Evolutionary conservation across 805 yeast genomes (phyloP).

Genomic region (Lachancea kluyveri): DNA sequence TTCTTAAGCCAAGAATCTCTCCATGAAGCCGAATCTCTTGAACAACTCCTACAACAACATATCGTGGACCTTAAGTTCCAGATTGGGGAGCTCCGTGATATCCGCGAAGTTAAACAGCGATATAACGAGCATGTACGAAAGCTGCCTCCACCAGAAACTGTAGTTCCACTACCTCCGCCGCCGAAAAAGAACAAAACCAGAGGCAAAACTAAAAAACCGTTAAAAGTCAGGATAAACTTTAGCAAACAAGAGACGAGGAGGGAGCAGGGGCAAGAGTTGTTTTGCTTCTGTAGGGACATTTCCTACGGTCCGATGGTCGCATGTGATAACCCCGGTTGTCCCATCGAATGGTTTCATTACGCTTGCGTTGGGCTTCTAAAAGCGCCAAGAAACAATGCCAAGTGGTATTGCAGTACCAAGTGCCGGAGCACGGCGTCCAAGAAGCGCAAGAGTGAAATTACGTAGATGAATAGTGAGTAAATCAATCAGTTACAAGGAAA

Average conservation of each 20-base stretch:
- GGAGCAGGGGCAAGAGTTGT: constrained; percentile 18
- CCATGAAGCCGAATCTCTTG: constrained; percentile 25
- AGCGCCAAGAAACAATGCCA: constrained; percentile 49
- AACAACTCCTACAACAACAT: constrained; percentile 23
- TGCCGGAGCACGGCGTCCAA: constrained; percentile 12
- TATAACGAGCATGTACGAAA: not conserved
- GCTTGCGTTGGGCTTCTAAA: constrained; percentile 61
- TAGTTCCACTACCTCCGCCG: constrained; percentile 1
- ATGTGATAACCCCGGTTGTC: constrained; percentile 75
- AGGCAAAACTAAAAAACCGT: constrained; percentile 3
- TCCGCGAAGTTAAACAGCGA: constrained; percentile 10
- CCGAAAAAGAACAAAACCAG: constrained; percentile 10
- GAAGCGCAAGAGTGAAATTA: constrained; percentile 1
- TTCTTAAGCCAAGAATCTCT: constrained; percentile 25
- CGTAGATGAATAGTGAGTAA: not conserved
- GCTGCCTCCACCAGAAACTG: constrained; percentile 1
- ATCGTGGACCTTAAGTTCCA: constrained; percentile 14
- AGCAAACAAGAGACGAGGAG: constrained; percentile 1
- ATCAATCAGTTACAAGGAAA: not conserved
- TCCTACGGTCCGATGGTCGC: constrained; percentile 81
- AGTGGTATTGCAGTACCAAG: constrained; percentile 66
- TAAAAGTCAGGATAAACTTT: constrained; percentile 1
- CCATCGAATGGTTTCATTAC: constrained; percentile 76
- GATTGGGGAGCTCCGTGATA: constrained; percentile 15
- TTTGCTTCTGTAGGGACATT: constrained; percentile 42